Conservation (phyloP, 1,139 yeast genomes). For the Pichia sp. region DNA sequence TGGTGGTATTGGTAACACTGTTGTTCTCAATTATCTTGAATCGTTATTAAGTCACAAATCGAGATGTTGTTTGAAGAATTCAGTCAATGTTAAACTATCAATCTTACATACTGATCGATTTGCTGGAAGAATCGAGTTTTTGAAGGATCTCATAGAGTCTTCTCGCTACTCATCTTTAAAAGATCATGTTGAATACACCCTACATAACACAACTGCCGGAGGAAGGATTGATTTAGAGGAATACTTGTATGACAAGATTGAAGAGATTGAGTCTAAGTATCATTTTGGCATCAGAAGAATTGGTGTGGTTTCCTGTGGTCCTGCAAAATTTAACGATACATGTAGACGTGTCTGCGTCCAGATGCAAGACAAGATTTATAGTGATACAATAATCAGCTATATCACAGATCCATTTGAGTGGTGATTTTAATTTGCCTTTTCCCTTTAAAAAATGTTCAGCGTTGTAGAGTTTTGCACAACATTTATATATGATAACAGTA, state of each 20-base stretch:
- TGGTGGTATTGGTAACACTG: constrained; percentile 13
- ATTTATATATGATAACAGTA: too few relatives aligned
- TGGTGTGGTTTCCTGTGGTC: constrained; percentile 12
- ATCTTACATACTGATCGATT: constrained; percentile 8
- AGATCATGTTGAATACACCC: constrained; percentile 1
- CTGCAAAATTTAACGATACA: constrained; percentile 6
- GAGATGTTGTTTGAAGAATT: background rate
- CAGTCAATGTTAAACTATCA: background rate
- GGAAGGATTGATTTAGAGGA: constrained; percentile 4
- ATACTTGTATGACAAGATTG: constrained; percentile 1
- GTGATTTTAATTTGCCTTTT: too few relatives aligned
- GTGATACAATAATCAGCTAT: background rate
- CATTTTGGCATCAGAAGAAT: constrained; percentile 4
- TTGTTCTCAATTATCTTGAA: constrained; percentile 4
- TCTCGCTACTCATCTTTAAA: background rate
- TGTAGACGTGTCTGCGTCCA: constrained; percentile 7
- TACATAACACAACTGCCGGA: constrained; percentile 1
- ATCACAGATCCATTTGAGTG: background rate
- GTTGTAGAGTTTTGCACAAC: too few relatives aligned
- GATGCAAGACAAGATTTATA: constrained; percentile 1
- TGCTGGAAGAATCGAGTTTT: background rate
- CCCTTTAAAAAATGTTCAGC: too few relatives aligned
- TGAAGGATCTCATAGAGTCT: too few relatives aligned
- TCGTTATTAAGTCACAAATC: background rate
- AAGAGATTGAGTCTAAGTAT: background rate